These are phyloP conservation scores for Umbilicaria muhlenbergii DNA, from an alignment of 495 filamentous ascomycete species.

Conservation along the genomic window DNA sequence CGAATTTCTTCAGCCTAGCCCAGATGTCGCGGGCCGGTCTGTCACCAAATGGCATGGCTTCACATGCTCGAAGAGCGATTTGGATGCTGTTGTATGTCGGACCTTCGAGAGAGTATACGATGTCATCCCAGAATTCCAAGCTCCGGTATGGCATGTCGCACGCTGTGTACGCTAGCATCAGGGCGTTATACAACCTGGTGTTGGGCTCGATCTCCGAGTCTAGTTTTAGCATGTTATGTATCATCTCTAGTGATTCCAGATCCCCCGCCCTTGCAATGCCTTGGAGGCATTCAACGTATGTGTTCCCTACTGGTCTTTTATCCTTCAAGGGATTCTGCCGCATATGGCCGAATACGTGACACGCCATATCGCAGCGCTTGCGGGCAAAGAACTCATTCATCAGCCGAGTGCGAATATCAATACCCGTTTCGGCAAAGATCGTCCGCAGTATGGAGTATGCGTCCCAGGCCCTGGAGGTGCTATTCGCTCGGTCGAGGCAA, in stretches of 20 bases:
- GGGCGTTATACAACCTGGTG: slow-evolving; percentile 58
- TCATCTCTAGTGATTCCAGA: slow-evolving; percentile 45
- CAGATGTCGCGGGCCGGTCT: slow-evolving; percentile 56
- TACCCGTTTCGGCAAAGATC: slow-evolving; percentile 60
- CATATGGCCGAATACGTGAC: slow-evolving; percentile 81
- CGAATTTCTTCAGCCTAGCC: slow-evolving; percentile 54
- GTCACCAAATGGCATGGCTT: slow-evolving; percentile 44
- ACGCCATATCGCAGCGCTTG: slow-evolving; percentile 63
- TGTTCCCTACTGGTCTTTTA: slow-evolving; percentile 48
- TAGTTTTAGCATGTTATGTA: slow-evolving; percentile 87
- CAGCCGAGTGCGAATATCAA: slow-evolving; percentile 44
- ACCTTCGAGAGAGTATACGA: slow-evolving; percentile 61
- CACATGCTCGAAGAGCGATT: slow-evolving; percentile 64
- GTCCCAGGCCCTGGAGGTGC: slow-evolving; percentile 56
- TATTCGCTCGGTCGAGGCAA: slow-evolving; percentile 43
- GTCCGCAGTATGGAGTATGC: slow-evolving; percentile 60
- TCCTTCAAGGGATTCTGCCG: slow-evolving; percentile 40
- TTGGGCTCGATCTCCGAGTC: slow-evolving; percentile 62
- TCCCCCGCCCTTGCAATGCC: slow-evolving; percentile 52
- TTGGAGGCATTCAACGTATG: slow-evolving; percentile 61
- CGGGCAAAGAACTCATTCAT: slow-evolving; percentile 77
- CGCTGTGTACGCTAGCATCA: slow-evolving; percentile 72
- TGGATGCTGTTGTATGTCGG: slow-evolving; percentile 64
- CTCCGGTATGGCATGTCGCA: slow-evolving; percentile 47
- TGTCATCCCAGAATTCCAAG: slow-evolving; percentile 67